Percentiles rank a stretch among this genome's conserved stretches.
These are phyloP conservation scores for Waltergamsia citrina DNA, from an alignment of 2,329 filamentous ascomycete species.

Conservation along the genomic window DNA sequence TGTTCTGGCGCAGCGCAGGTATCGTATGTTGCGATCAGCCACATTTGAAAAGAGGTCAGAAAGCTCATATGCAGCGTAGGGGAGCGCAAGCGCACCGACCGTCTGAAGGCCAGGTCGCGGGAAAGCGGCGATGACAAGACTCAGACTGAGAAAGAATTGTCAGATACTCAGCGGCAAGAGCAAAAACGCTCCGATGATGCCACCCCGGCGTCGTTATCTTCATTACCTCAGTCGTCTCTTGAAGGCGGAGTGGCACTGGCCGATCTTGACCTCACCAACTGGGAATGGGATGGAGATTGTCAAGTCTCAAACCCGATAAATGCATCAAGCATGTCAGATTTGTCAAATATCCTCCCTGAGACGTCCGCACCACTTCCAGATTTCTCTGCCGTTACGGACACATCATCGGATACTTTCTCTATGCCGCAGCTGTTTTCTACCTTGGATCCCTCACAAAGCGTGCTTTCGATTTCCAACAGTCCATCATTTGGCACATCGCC, in stretches of 20 bases:
- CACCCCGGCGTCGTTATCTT: neutral
- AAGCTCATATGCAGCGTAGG: conserved; percentile 10
- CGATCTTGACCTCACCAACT: conserved; percentile 12
- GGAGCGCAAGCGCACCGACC: conserved; percentile 20
- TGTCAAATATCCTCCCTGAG: neutral
- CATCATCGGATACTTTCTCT: neutral
- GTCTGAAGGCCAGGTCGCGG: conserved; percentile 12
- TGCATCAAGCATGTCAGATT: neutral
- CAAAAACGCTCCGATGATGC: neutral
- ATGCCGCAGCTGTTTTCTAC: too few species aligned
- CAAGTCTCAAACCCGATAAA: neutral
- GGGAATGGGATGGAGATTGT: conserved; percentile 8
- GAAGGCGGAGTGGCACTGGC: conserved; percentile 8
- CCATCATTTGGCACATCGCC: conserved; percentile 5
- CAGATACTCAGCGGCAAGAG: too few species aligned
- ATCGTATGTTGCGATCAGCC: conserved; percentile 25
- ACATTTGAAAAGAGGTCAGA: neutral
- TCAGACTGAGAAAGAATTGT: neutral
- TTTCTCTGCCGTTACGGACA: conserved; percentile 9
- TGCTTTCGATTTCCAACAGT: conserved; percentile 10
- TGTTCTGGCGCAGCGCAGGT: conserved; percentile 44
- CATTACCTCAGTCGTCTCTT: neutral
- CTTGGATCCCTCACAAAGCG: too few species aligned
- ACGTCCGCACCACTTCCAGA: neutral
- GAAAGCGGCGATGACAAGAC: neutral